A percentile compares a stretch with the other conserved stretches of the same genome.
Conservation (phyloP, 2,329 filamentous ascomycete species). For the Hypoxylon sp. region DNA sequence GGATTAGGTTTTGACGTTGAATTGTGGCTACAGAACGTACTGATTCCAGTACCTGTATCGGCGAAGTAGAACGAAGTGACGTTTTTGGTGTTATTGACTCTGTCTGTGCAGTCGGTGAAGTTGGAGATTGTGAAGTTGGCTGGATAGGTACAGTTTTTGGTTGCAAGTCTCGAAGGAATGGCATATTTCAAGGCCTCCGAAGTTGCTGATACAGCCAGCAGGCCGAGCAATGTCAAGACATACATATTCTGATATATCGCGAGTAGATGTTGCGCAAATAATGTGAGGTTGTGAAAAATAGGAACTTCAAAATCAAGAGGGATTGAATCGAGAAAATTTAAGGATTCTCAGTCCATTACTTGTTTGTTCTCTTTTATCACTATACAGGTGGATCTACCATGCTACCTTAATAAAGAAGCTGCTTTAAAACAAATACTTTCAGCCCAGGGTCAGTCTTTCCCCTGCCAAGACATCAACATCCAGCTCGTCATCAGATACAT, state of each 20-base stretch:
- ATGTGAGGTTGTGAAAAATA: constrained; percentile 5
- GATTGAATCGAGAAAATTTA: not conserved
- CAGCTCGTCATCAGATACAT: constrained; percentile 3
- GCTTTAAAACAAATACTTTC: constrained; percentile 24
- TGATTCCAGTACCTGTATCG: constrained; percentile 50
- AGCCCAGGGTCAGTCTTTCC: constrained; percentile 25
- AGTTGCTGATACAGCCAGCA: constrained; percentile 45
- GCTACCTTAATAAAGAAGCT: constrained; percentile 11
- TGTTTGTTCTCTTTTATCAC: constrained; percentile 8
- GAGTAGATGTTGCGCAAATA: not conserved
- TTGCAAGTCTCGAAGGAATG: constrained; percentile 45
- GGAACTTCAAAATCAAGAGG: not conserved
- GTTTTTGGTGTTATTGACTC: constrained; percentile 40
- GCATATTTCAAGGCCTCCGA: constrained; percentile 50
- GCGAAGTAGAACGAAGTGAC: constrained; percentile 49
- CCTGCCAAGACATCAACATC: constrained; percentile 45
- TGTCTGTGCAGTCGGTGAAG: constrained; percentile 49
- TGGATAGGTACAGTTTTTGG: constrained; percentile 47
- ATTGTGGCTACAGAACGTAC: constrained; percentile 50
- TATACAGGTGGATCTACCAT: constrained; percentile 15
- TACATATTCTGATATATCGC: constrained; percentile 43
- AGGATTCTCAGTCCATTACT: constrained; percentile 8
- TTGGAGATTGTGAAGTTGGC: constrained; percentile 48
- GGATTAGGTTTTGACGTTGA: constrained; percentile 48
- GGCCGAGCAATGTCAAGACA: constrained; percentile 42